phyloP scores from a whole-genome alignment of 345 rosid genomes.

The Salix dunnii region DNA sequence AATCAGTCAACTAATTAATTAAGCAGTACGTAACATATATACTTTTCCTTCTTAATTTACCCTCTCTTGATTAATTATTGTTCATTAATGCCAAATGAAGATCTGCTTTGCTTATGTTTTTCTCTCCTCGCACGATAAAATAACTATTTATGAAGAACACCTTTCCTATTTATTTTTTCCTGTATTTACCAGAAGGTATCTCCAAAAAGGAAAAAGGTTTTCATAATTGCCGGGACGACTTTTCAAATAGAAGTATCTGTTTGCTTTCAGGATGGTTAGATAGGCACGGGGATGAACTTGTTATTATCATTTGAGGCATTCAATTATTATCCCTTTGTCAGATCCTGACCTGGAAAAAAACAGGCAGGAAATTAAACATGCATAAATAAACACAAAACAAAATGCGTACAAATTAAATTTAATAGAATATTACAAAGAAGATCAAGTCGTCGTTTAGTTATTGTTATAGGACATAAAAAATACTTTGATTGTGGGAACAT shows the following conservation, averaged over 20 bases:
- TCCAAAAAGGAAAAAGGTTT: not conserved
- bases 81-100: not conserved
- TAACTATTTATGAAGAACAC: not conserved
- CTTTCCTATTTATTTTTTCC: not conserved
- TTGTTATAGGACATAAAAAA: too few relatives aligned
- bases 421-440: not conserved
- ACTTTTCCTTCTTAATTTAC: not conserved
- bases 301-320: conserved; percentile 20
- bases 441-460: conserved; percentile 16
- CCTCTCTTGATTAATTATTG: not conserved
- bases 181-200: not conserved
- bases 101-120: not conserved
- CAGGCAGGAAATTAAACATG: conserved; percentile 5
- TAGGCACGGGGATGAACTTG: conserved; percentile 15
- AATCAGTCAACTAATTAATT: not conserved
- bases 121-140: not conserved
- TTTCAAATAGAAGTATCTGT: conserved; percentile 13
- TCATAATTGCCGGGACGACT: not conserved
- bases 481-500: too few relatives aligned
- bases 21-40: conserved; percentile 8
- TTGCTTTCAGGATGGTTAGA: conserved; percentile 10
- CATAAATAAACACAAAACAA: not conserved
- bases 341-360: not conserved
- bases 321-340: conserved; percentile 23
- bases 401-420: not conserved